phyloP scores from a whole-genome alignment of 306 rosid species.

The Mucuna pruriens region DNA sequence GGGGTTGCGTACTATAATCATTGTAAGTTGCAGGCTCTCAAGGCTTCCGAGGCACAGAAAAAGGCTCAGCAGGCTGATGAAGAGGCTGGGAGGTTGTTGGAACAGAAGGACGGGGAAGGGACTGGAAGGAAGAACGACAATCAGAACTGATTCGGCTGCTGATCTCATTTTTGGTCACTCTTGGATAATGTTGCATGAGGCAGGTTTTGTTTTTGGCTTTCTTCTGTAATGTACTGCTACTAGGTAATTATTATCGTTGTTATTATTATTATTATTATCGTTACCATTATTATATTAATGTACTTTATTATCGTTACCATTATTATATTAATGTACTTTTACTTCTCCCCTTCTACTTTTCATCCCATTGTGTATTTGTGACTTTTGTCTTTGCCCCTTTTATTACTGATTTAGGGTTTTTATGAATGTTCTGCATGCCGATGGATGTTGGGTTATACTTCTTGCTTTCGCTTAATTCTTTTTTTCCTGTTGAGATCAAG shows the following conservation, averaged over 20 bases:
- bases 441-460: slow-evolving; percentile 10
- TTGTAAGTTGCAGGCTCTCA: slow-evolving; percentile 86
- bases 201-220: slow-evolving; percentile 43
- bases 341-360: slow-evolving; percentile 9
- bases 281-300: slow-evolving; percentile 14
- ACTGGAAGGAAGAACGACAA: slow-evolving; percentile 68
- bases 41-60: slow-evolving; percentile 90
- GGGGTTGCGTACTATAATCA: slow-evolving; percentile 94
- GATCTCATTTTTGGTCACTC: slow-evolving; percentile 38
- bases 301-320: not conserved
- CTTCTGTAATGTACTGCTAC: slow-evolving; percentile 24
- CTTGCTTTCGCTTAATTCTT: not conserved
- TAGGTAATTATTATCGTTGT: slow-evolving; percentile 35
- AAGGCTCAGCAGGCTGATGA: slow-evolving; percentile 80
- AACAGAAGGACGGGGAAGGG: slow-evolving; percentile 71
- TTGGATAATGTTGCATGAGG: slow-evolving; percentile 33
- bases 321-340: slow-evolving; percentile 27
- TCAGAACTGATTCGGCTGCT: slow-evolving; percentile 56
- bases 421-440: slow-evolving; percentile 34
- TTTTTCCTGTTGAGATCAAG: not conserved
- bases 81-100: slow-evolving; percentile 91
- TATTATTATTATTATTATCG: not conserved
- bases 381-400: slow-evolving; percentile 29
- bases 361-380: slow-evolving; percentile 25
- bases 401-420: slow-evolving; percentile 36